Evolutionary conservation across 257 asterid species (phyloP), one percentile per base, ranked within the genome.

Genomic region (Phtheirospermum japonicum): DNA sequence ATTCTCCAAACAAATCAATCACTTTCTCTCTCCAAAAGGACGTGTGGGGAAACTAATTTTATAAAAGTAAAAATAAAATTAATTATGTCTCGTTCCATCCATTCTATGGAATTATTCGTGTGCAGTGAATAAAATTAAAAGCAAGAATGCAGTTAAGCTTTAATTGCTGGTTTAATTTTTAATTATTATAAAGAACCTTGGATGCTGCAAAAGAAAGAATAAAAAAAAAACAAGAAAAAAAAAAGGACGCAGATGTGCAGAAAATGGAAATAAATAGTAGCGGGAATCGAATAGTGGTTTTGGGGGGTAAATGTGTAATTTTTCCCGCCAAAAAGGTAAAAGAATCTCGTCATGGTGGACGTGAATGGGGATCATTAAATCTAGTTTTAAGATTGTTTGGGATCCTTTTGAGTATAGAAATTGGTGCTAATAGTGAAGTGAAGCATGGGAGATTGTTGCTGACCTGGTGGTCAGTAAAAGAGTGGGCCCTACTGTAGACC

Each of bases 301-400:
- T n/a, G n/a, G n/a, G n/a, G n/a, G n/a, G 28, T 66, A 62, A 76
- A 58, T 32, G 43, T 46, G 53, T 57, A 14, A 46, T 42, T 66
- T 9, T 63, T 45, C 76, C 78, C 82, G 78, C 80, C 76, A 75
- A 70, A 75, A 64, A 68, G 53, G 36, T 43, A 62, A 65, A 68
- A 65, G 67, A 69, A 78, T 73, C 59, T 58, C 53, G 67, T 37
- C 69, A 58, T 69, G 66, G 73, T 45, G 86, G 83, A 77, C 82
- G 79, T 81, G 66, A 78, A 77, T 12, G 48, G 5, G 74, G 64
- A 46, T 67, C 70, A 74, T 80, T 59, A 73, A 75, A 77, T 81
- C 60, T 11, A 63, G 56, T 74, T 78, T 48, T 28, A 67, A 56
- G 73, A 76, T 71, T 65, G 61, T 14, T 61, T 66, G 73, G 68